Conservation (phyloP, 2,329 filamentous ascomycete species). For the Ophiocordyceps camponoti-saundersi region DNA sequence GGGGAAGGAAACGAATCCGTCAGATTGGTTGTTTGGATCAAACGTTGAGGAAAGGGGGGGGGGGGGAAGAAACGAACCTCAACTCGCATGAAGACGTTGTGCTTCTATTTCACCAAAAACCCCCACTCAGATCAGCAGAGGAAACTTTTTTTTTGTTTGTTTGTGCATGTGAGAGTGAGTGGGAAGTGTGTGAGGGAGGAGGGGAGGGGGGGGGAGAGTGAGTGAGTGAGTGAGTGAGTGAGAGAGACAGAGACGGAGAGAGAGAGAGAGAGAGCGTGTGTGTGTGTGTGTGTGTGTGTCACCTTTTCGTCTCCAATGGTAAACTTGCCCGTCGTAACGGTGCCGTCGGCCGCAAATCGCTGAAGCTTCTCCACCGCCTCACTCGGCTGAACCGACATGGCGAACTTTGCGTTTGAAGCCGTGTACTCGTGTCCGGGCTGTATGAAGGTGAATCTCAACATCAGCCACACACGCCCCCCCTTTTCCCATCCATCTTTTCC, state of each 20-base stretch:
- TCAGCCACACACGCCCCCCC: neutral
- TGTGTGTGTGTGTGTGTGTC: slow-evolving; percentile 1
- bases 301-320: slow-evolving; percentile 97
- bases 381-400: slow-evolving; percentile 55
- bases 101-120: slow-evolving; percentile 36
- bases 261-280: too few species aligned
- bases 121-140: neutral
- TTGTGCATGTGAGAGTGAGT: neutral
- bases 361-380: slow-evolving; percentile 63
- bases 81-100: slow-evolving; percentile 94
- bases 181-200: too few species aligned
- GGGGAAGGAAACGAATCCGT: too few species aligned
- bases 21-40: neutral
- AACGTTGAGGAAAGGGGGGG: too few species aligned
- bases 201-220: too few species aligned
- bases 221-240: too few species aligned
- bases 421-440: slow-evolving; percentile 96
- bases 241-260: too few species aligned
- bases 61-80: slow-evolving; percentile 33
- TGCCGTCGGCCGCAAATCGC: slow-evolving; percentile 59
- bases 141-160: neutral
- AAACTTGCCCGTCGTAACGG: slow-evolving; percentile 85
- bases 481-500: neutral
- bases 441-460: neutral
- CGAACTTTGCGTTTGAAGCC: slow-evolving; percentile 89